A percentile compares a stretch with the other conserved stretches of the same genome.
Evolutionary conservation across 176 grass and related monocot genomes (phyloP).

Genomic region (Elymus sibiricus): DNA sequence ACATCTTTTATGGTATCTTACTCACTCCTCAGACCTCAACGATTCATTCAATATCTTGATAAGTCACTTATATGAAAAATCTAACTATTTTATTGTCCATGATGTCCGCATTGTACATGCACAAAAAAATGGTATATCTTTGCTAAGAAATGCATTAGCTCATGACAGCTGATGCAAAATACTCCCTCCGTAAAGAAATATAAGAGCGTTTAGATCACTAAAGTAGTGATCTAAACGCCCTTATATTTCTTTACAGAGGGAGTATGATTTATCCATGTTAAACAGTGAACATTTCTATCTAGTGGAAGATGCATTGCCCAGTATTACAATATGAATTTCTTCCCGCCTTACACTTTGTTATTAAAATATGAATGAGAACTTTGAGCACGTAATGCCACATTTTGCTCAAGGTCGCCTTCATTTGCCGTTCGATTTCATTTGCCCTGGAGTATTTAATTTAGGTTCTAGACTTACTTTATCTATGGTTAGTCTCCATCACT

Average conservation of each 20-base stretch:
- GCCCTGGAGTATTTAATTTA: neutral
- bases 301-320: neutral
- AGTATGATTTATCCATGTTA: neutral
- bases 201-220: too few species aligned
- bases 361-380: neutral
- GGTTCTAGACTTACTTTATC: neutral
- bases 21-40: neutral
- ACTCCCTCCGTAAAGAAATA: too few species aligned
- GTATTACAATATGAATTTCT: neutral
- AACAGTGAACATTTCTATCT: neutral
- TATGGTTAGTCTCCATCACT: neutral
- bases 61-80: neutral
- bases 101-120: neutral
- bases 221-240: too few species aligned
- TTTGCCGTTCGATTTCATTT: neutral
- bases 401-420: constrained; percentile 6
- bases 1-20: constrained; percentile 92
- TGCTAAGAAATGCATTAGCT: neutral
- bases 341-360: neutral
- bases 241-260: too few species aligned
- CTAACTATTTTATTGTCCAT: neutral
- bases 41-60: neutral
- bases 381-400: neutral
- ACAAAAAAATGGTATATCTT: neutral
- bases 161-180: neutral